Evolutionary conservation across 352 stramenopile species (phyloP).

Genomic region (Aphanomyces euteiches): DNA sequence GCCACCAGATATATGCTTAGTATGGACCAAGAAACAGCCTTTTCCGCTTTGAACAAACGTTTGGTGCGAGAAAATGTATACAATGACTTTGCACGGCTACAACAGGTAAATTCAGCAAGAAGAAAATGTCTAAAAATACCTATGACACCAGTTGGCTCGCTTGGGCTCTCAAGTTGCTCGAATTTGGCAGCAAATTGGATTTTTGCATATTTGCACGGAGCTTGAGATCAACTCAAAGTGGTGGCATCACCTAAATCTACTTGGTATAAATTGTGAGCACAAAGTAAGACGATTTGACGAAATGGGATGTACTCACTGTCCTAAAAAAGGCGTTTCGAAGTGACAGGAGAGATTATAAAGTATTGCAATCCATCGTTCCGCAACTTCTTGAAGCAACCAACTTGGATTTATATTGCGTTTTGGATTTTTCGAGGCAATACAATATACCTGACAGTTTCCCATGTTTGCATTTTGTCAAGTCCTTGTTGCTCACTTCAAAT

Average conservation of each 20-base stretch:
- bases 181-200: slow-evolving; percentile 75
- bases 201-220: slow-evolving; percentile 75
- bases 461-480: slow-evolving; percentile 65
- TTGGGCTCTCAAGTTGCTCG: slow-evolving; percentile 68
- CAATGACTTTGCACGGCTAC: slow-evolving; percentile 79
- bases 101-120: slow-evolving; percentile 30
- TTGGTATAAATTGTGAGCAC: slow-evolving; percentile 68
- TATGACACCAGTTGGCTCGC: slow-evolving; percentile 45
- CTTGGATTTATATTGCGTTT: slow-evolving; percentile 73
- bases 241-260: slow-evolving; percentile 76
- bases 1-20: slow-evolving; percentile 58
- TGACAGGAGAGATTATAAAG: slow-evolving; percentile 57
- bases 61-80: slow-evolving; percentile 76
- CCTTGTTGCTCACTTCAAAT: slow-evolving; percentile 41
- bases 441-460: slow-evolving; percentile 75
- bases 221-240: slow-evolving; percentile 76
- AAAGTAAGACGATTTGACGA: slow-evolving; percentile 1
- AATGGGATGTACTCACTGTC: no score
- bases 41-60: slow-evolving; percentile 63
- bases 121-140: no score
- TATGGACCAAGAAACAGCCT: slow-evolving; percentile 70
- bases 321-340: slow-evolving; percentile 59
- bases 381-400: slow-evolving; percentile 60
- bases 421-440: slow-evolving; percentile 80
- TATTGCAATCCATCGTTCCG: slow-evolving; percentile 64